A percentile compares a stretch with the other conserved stretches of the same genome.
These are phyloP conservation scores for Solanum commersonii DNA, from an alignment of 257 asterid species.

Conservation along the genomic window DNA sequence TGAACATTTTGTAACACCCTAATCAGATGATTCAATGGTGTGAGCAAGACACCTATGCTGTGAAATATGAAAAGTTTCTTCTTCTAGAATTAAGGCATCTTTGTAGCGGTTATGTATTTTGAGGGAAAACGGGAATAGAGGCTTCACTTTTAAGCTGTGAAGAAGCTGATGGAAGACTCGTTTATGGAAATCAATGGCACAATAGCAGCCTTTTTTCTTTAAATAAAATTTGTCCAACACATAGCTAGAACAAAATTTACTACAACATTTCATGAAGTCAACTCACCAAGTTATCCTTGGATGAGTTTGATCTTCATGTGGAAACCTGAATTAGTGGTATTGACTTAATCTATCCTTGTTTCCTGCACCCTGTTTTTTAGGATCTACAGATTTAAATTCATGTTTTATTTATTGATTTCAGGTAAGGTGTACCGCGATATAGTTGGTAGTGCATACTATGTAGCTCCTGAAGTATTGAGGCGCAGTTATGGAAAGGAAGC, in stretches of 20 bases:
- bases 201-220: background rate
- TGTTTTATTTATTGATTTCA: conserved; percentile 13
- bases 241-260: background rate
- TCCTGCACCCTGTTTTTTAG: background rate
- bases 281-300: background rate
- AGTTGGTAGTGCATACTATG: conserved; percentile 89
- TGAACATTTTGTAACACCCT: background rate
- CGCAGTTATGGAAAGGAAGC: conserved; percentile 78
- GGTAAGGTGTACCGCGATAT: conserved; percentile 67
- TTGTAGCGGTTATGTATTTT: background rate
- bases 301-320: background rate
- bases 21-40: background rate
- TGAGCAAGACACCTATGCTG: background rate
- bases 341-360: background rate
- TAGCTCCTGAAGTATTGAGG: conserved; percentile 79
- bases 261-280: background rate
- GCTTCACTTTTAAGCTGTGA: background rate
- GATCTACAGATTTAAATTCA: background rate
- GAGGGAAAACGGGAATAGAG: background rate
- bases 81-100: background rate
- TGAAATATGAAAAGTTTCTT: background rate
- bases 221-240: background rate
- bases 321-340: background rate
- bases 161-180: background rate
- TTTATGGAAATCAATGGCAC: background rate